phyloP scores from a whole-genome alignment of 2,329 filamentous ascomycete species.

The Monosporascus ibericus region DNA sequence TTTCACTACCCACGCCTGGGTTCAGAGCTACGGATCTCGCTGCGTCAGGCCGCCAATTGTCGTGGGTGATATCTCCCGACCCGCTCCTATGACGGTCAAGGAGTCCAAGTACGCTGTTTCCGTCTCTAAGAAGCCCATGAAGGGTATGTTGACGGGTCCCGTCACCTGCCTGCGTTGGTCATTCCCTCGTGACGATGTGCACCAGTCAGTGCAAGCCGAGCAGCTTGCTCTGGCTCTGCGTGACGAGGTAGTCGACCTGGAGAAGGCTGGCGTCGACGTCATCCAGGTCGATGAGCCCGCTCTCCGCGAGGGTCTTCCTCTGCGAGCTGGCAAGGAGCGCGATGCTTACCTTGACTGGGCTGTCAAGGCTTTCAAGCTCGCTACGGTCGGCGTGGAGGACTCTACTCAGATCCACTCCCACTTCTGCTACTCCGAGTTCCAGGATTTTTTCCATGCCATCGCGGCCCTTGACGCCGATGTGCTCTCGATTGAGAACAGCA shows the following conservation, averaged over 20 bases:
- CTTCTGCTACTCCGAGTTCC: slow-evolving; percentile 99
- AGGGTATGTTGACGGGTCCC: slow-evolving; percentile 99
- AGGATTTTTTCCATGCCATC: slow-evolving; percentile 99
- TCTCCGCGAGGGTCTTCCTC: slow-evolving; percentile 97
- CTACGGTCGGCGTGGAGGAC: slow-evolving; percentile 87
- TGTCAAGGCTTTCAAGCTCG: slow-evolving; percentile 95
- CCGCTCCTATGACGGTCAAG: slow-evolving; percentile 98
- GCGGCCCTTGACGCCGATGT: slow-evolving; percentile 96
- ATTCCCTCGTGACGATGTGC: slow-evolving; percentile 98
- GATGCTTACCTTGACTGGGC: slow-evolving; percentile 97
- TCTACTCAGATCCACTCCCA: slow-evolving; percentile 99
- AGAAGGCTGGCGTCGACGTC: slow-evolving; percentile 92
- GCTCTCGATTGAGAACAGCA: slow-evolving; percentile 99
- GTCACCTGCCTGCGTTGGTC: slow-evolving; percentile 99
- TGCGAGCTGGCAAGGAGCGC: slow-evolving; percentile 88
- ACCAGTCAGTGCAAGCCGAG: slow-evolving; percentile 98
- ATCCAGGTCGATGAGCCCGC: slow-evolving; percentile 99
- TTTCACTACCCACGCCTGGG: slow-evolving; percentile 99
- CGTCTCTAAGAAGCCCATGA: slow-evolving; percentile 98
- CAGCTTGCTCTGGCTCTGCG: slow-evolving; percentile 97
- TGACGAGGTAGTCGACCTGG: slow-evolving; percentile 96
- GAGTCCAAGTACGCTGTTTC: slow-evolving; percentile 98
- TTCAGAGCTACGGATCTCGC: slow-evolving; percentile 96
- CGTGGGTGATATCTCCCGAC: slow-evolving; percentile 96
- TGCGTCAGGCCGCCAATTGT: slow-evolving; percentile 98